phyloP scores from a whole-genome alignment of 805 yeast species.

The Teunomyces tritomae region DNA sequence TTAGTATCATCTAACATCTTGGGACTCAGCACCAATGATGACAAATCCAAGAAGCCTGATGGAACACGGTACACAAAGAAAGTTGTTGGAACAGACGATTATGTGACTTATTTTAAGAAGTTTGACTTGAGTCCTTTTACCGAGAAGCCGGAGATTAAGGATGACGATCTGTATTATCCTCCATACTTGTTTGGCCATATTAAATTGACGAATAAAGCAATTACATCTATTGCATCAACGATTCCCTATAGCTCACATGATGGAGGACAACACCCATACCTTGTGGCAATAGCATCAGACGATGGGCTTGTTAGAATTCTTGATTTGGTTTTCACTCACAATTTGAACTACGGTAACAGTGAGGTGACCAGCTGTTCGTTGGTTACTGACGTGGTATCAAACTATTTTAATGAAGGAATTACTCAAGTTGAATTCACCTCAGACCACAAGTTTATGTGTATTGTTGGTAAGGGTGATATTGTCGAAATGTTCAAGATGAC shows the following conservation, averaged over 20 bases:
- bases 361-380: conserved; percentile 17
- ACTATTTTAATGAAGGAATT: conserved; percentile 64
- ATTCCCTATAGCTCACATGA: conserved; percentile 15
- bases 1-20: conserved; percentile 8
- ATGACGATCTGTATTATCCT: conserved; percentile 6
- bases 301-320: conserved; percentile 64
- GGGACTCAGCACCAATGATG: conserved; percentile 10
- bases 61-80: conserved; percentile 12
- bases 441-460: conserved; percentile 45
- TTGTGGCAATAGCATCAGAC: conserved; percentile 53
- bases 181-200: conserved; percentile 51
- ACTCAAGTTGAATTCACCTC: conserved; percentile 46
- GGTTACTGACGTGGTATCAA: conserved; percentile 53
- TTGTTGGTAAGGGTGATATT: conserved; percentile 56
- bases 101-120: conserved; percentile 34
- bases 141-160: conserved; percentile 6
- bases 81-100: conserved; percentile 25
- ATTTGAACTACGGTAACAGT: conserved; percentile 21
- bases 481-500: conserved; percentile 40
- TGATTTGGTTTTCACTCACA: conserved; percentile 42
- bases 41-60: conserved; percentile 4
- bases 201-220: conserved; percentile 57
- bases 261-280: conserved; percentile 35
- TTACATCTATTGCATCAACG: conserved; percentile 46
- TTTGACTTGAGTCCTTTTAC: conserved; percentile 34